A percentile compares a stretch with the other conserved stretches of the same genome.
Conservation (phyloP, 768 basidiomycete species). For the Auricularia heimuer region DNA sequence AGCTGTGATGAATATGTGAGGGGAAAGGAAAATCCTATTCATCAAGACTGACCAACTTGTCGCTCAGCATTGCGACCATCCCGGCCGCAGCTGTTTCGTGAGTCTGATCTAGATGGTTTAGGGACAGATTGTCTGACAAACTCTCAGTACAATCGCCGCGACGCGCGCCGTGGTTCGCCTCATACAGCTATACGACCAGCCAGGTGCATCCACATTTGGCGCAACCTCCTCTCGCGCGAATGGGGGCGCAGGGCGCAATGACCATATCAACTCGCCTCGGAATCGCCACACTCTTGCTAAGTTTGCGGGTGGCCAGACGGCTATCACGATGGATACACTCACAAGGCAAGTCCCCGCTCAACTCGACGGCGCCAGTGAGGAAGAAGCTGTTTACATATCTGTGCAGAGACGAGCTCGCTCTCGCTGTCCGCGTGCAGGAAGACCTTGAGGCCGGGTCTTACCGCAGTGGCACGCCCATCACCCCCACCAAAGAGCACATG, state of each 20-base stretch:
- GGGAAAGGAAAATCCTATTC: background rate
- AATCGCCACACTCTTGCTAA: background rate
- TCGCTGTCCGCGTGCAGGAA: too few relatives aligned
- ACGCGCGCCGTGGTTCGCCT: background rate
- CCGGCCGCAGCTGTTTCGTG: background rate
- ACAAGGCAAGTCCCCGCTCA: background rate
- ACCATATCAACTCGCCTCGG: background rate
- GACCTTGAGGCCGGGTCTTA: too few relatives aligned
- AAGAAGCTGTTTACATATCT: too few relatives aligned
- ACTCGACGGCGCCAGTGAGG: too few relatives aligned
- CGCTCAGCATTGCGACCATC: background rate
- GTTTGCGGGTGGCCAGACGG: background rate
- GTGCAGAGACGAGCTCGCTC: too few relatives aligned
- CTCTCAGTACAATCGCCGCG: background rate
- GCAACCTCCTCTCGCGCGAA: background rate
- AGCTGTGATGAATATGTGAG: conserved; percentile 1
- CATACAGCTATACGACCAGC: background rate
- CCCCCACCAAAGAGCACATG: too few relatives aligned
- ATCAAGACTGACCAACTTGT: background rate
- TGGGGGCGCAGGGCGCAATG: background rate
- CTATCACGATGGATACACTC: background rate
- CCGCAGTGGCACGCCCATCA: too few relatives aligned
- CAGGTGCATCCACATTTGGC: background rate
- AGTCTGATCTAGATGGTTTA: background rate
- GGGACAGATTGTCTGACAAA: background rate